Conservation (phyloP, 441 rosid species). For the Jatropha multifida region DNA sequence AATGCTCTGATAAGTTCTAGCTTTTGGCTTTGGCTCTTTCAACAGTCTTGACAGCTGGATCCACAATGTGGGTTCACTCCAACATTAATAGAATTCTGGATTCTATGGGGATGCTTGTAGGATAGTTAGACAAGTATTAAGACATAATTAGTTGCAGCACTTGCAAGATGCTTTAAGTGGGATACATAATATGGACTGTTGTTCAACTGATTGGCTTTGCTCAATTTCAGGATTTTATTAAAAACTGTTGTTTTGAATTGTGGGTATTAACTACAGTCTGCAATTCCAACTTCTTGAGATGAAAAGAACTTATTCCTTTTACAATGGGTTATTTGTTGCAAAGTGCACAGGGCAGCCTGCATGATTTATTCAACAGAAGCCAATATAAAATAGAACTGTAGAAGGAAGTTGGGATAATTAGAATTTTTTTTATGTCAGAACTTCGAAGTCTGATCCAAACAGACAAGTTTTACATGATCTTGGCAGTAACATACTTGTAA, state of each 20-base stretch:
- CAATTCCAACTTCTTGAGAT: not conserved
- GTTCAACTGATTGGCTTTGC: not conserved
- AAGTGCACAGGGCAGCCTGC: too few species aligned
- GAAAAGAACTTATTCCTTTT: not conserved
- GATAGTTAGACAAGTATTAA: not conserved
- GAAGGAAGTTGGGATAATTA: not conserved
- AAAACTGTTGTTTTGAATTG: not conserved
- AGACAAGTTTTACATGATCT: not conserved
- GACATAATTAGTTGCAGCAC: not conserved
- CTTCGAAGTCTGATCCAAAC: not conserved
- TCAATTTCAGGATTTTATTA: not conserved
- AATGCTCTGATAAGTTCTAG: not conserved
- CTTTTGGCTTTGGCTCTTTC: not conserved
- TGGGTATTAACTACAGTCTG: not conserved
- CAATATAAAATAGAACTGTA: not conserved
- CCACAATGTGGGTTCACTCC: not conserved
- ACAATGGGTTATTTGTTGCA: not conserved
- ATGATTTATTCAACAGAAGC: not conserved
- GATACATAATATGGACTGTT: not conserved
- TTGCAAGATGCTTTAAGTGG: conserved; percentile 4
- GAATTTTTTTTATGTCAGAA: not conserved
- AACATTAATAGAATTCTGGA: not conserved
- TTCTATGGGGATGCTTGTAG: not conserved
- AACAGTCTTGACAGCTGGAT: conserved; percentile 1
- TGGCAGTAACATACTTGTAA: not conserved